Base-by-base conservation (phyloP, 2,329 filamentous ascomycete genomes). In the Colletotrichum sp. region DNA sequence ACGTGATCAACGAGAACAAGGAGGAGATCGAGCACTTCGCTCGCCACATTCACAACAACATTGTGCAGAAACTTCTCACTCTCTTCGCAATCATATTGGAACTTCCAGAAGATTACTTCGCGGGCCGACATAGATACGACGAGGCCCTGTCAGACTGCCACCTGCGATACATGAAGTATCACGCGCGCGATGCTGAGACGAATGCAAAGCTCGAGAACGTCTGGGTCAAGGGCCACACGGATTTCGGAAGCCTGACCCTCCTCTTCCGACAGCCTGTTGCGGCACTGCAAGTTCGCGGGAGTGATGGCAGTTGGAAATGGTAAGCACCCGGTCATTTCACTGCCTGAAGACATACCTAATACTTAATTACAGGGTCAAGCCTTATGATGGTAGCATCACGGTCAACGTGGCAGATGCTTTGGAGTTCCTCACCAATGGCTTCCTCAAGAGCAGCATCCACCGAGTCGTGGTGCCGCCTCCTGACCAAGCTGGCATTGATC, bases 121-220 rank as follows among this genome's bases (percentile, higher is more conserved):
- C 89, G 28, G 85, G 87, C 13, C 84, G 87, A 36, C 91, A 93
- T 79, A 85, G 85, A 8, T 93, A 92, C 78, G 86, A 90, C 3
- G 84, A 88, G 65, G 84, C 87, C 44, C 88, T 88, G 62, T 69
- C 65, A 6, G 90, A 92, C 78, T 89, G 89, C 69, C 89, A 92
- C 78, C 85, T 92, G 39, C 88, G 91, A 9, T 92, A 92, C 81
- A 92, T 92, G 90, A 88, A 90, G 75, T 92, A 92, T 78, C 86
- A 88, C 71, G 84, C 84, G 0, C 87, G 89, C 15, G 85, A 85
- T 1, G 79, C 82, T 6, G 87, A 88, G 18, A 86, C 87, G 34
- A 90, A 89, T 80, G 59, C 77, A 12, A 79, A 78, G 30, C 78
- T 84, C 5, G 82, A 82, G 0, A 82, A 86, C 32, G 75, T 85